Evolutionary conservation across 2,329 filamentous ascomycete genomes (phyloP).

Genomic region (Pseudocercospora pini-densiflorae): DNA sequence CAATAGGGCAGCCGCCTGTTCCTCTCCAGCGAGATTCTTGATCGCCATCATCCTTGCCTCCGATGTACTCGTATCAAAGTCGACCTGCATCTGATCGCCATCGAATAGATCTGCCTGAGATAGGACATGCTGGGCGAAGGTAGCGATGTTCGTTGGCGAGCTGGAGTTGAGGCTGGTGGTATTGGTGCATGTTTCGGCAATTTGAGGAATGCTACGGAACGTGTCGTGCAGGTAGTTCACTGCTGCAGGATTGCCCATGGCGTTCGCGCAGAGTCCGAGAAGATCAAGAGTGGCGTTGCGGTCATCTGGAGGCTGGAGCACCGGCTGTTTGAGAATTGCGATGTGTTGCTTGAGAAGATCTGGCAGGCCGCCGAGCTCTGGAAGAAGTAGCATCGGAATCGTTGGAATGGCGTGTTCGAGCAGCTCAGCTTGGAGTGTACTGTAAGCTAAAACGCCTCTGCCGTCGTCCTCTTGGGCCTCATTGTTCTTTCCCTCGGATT

Average conservation of each 20-base stretch:
- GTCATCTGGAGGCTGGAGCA: not conserved
- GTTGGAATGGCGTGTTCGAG: constrained; percentile 23
- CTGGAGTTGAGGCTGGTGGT: constrained; percentile 11
- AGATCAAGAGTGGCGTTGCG: constrained; percentile 5
- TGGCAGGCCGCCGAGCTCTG: constrained; percentile 28
- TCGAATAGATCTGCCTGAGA: constrained; percentile 8
- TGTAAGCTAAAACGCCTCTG: constrained; percentile 32
- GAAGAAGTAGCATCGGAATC: constrained; percentile 36
- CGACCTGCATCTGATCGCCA: constrained; percentile 23
- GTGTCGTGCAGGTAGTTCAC: constrained; percentile 16
- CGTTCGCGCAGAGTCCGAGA: constrained; percentile 13
- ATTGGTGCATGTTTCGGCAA: constrained; percentile 9
- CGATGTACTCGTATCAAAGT: constrained; percentile 28
- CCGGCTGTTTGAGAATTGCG: not conserved
- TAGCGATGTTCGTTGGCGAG: constrained; percentile 17
- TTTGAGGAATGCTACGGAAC: constrained; percentile 14
- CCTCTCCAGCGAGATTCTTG: constrained; percentile 41
- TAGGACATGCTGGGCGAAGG: constrained; percentile 14
- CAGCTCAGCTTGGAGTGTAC: constrained; percentile 35
- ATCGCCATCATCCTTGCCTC: constrained; percentile 33
- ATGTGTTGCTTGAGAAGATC: constrained; percentile 29
- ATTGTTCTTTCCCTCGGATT: constrained; percentile 4
- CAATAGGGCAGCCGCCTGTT: constrained; percentile 38
- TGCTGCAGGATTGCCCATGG: constrained; percentile 1
- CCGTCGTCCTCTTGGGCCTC: not conserved